Evolutionary conservation across 2,329 filamentous ascomycete genomes (phyloP), one percentile per base, ranked within the genome.

Genomic region (Hymenoscyphus fraxineus): DNA sequence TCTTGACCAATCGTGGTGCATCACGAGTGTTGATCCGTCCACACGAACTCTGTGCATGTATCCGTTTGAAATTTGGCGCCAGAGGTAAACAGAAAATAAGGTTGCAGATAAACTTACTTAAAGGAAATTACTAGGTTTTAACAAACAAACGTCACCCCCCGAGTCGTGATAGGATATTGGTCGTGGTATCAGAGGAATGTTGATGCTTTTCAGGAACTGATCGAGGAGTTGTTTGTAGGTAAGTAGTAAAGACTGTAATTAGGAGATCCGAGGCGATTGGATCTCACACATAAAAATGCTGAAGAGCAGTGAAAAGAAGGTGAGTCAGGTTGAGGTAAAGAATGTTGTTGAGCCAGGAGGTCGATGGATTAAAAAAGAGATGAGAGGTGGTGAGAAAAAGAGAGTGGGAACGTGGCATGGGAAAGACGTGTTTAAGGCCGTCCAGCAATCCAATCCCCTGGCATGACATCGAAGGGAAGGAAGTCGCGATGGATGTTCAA

Each of bases 131-230:
- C 22, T 54, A 54, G 47, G 47, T 54, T 22, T 27, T 54, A 54
- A 54, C 47, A 54, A 54, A 54, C 47, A 54, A 9, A 54, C 47
- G 47, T 54, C 47, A 13, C 47, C 47, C 47, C 47, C 41, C 47
- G 9, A 27, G 19, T 27, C 47, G 9, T 13, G 19, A 54, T 54
- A 54, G 47, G 47, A 31, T 54, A 12, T 54, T 22, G 47, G 47
- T 54, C 19, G 47, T 54, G 47, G 47, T 54, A 54, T 54, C 19
- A 54, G 44, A 51, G 47, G 47, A 54, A 54, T 54, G 47, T 27
- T 12, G 47, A 22, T 54, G 47, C 22, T 54, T 5, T 5, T 27
- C 47, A 54, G 47, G 47, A 54, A 12, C 13, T 19, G 47, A 54
- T 9, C 19, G 47, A 54, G 47, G 47, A 54, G 47, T 54, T 22